A percentile compares a stretch with the other conserved stretches of the same genome.
Conservation (phyloP, 2,329 filamentous ascomycete species). For the Tolypocladium tundrense region DNA sequence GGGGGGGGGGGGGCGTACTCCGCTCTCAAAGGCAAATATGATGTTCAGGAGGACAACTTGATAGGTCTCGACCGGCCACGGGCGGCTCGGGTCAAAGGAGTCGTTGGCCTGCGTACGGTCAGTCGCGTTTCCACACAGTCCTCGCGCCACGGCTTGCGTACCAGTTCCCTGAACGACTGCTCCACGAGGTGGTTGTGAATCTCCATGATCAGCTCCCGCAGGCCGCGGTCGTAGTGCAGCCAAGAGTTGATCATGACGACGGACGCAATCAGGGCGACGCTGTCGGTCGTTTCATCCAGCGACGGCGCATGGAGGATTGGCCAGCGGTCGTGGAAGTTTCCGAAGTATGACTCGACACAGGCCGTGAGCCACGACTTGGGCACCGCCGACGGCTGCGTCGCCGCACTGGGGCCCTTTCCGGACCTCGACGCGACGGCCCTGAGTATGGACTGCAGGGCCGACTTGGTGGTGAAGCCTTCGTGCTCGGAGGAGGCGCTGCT, state of each 20-base stretch:
- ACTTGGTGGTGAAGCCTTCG: not conserved
- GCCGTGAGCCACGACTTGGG: conserved; percentile 11
- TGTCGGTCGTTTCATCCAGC: conserved; percentile 18
- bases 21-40: conserved; percentile 26
- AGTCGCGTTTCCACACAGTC: not conserved
- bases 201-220: conserved; percentile 15
- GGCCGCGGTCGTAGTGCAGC: conserved; percentile 17
- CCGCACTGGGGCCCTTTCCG: not conserved
- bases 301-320: conserved; percentile 28
- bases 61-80: conserved; percentile 20
- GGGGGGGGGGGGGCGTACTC: conserved; percentile 12
- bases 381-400: conserved; percentile 2
- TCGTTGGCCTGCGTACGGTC: conserved; percentile 1
- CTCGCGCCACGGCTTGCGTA: conserved; percentile 7
- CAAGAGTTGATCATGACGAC: conserved; percentile 29
- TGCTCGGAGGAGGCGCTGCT: not conserved
- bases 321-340: conserved; percentile 28
- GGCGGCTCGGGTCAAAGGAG: conserved; percentile 8
- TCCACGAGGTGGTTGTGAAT: conserved; percentile 21
- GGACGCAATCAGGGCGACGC: conserved; percentile 15
- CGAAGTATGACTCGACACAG: conserved; percentile 23
- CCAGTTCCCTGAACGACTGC: conserved; percentile 16
- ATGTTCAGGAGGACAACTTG: conserved; percentile 26
- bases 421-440: not conserved
- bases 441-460: conserved; percentile 5